Evolutionary conservation across 805 yeast species (phyloP).

Genomic region (Metschnikowia borealis): DNA sequence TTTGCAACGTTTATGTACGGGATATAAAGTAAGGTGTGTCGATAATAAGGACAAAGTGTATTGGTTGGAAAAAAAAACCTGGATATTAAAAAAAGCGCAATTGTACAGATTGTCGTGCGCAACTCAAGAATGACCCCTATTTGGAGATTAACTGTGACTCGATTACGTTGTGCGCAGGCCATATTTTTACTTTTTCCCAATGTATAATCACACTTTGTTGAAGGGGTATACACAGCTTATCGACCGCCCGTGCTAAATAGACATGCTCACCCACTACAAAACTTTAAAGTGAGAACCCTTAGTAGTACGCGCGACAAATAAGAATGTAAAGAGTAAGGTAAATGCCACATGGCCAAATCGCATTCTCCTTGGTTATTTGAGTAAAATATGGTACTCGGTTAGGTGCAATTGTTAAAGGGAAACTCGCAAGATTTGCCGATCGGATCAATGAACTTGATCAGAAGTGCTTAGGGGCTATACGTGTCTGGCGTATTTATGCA

Average conservation of each 20-base stretch:
- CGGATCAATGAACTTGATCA: background rate
- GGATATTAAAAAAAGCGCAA: constrained; percentile 3
- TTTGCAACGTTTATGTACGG: background rate
- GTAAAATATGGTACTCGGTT: background rate
- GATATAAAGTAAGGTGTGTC: background rate
- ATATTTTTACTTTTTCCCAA: background rate
- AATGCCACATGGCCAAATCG: background rate
- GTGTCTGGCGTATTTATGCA: background rate
- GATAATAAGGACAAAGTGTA: background rate
- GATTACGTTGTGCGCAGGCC: background rate
- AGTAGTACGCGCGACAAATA: background rate
- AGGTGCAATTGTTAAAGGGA: background rate
- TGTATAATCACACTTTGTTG: background rate
- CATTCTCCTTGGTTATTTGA: background rate
- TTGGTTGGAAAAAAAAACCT: background rate
- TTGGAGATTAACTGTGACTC: background rate
- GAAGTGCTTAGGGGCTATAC: background rate
- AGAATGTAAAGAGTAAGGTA: background rate
- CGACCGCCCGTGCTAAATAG: background rate
- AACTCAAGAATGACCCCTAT: background rate
- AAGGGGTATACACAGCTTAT: background rate
- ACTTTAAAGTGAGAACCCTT: background rate
- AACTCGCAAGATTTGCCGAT: background rate
- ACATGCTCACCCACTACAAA: background rate
- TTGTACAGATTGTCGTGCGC: constrained; percentile 1